Conservation (phyloP, 2,329 filamentous ascomycete genomes). For the Penicillium sp. region DNA sequence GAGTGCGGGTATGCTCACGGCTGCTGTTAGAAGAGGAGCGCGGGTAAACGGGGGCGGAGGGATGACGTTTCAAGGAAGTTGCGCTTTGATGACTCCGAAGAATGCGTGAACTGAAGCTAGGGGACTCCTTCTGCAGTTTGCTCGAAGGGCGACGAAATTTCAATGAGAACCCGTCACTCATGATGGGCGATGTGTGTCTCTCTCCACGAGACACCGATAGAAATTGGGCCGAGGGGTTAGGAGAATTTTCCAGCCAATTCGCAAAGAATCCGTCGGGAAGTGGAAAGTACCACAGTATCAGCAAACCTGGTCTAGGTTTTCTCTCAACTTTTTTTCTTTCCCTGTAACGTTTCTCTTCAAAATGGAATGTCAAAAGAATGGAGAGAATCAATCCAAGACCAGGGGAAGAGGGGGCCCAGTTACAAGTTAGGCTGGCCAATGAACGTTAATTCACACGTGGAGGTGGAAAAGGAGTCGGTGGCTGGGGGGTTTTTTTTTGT, state of each 20-base stretch:
- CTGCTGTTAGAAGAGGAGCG: conserved; percentile 41
- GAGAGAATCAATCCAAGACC: background rate
- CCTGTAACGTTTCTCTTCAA: background rate
- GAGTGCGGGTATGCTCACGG: conserved; percentile 45
- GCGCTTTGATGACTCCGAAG: conserved; percentile 46
- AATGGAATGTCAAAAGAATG: conserved; percentile 1
- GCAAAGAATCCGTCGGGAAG: background rate
- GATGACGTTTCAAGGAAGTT: conserved; percentile 47
- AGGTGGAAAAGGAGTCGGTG: conserved; percentile 3
- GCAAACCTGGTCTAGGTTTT: background rate
- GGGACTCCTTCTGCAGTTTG: conserved; percentile 48
- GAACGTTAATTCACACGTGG: conserved; percentile 2
- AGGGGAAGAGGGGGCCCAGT: conserved; percentile 17
- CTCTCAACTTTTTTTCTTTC: background rate
- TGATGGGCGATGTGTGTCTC: conserved; percentile 28
- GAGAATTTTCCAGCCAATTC: conserved; percentile 22
- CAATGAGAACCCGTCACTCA: conserved; percentile 40
- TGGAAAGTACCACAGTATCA: background rate
- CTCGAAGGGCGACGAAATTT: conserved; percentile 43
- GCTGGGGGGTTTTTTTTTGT: background rate
- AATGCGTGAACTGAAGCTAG: conserved; percentile 41
- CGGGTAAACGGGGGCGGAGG: conserved; percentile 47
- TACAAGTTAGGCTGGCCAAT: background rate
- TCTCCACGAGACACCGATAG: conserved; percentile 27
- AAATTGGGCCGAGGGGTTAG: conserved; percentile 29